Percentiles rank a stretch among this genome's conserved stretches.
Evolutionary conservation across 1,139 yeast species (phyloP).

Genomic region (Yamadazyma triangularis): DNA sequence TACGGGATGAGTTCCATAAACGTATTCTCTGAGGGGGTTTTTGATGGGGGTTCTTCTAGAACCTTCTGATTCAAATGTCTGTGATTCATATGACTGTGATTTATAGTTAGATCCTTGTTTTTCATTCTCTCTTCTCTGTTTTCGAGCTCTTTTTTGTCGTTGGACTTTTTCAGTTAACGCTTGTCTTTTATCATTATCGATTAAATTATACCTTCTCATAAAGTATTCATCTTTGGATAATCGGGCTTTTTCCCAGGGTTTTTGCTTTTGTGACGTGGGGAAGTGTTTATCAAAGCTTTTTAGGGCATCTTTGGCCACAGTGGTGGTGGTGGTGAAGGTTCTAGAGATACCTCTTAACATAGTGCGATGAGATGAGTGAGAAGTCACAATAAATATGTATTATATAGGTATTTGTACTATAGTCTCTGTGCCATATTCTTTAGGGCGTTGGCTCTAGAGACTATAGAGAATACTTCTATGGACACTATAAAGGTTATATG

Average conservation of each 20-base stretch:
- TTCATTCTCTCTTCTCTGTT: conserved; percentile 14
- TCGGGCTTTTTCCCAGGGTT: conserved; percentile 37
- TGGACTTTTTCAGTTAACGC: conserved; percentile 32
- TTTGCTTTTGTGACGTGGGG: conserved; percentile 11
- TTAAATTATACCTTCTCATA: conserved; percentile 30
- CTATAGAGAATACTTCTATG: too few relatives aligned
- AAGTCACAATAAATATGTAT: too few relatives aligned
- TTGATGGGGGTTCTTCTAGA: conserved; percentile 3
- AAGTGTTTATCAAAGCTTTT: conserved; percentile 10
- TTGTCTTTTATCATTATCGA: conserved; percentile 23
- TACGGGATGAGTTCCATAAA: conserved; percentile 77
- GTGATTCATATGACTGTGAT: too few relatives aligned
- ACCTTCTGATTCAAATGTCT: too few relatives aligned
- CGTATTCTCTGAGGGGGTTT: conserved; percentile 58
- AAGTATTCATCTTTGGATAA: conserved; percentile 41
- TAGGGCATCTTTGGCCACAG: too few relatives aligned
- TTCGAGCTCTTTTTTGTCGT: conserved; percentile 26
- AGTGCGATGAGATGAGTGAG: too few relatives aligned
- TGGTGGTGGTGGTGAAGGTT: too few relatives aligned
- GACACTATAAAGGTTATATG: too few relatives aligned
- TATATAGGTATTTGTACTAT: too few relatives aligned
- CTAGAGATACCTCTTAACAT: too few relatives aligned
- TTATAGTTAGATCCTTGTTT: conserved; percentile 3
- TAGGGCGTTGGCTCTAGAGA: too few relatives aligned
- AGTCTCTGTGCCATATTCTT: too few relatives aligned